Percentiles rank a stretch among this genome's conserved stretches.
phyloP scores from a whole-genome alignment of 345 rosid genomes.

The Laguncularia racemosa region DNA sequence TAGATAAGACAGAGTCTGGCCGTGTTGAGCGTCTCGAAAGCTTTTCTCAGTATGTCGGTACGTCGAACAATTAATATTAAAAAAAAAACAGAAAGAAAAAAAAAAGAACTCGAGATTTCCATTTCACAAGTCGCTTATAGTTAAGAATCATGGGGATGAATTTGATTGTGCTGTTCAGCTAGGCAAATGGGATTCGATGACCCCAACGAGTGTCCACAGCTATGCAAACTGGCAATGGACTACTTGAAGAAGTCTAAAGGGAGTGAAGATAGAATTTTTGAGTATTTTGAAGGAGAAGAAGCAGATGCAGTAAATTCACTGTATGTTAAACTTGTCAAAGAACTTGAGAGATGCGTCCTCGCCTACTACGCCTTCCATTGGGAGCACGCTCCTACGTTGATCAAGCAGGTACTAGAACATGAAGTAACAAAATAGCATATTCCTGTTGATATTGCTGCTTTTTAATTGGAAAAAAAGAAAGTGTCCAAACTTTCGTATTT shows the following conservation, averaged over 20 bases:
- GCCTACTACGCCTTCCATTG: constrained; percentile 84
- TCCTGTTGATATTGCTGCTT: too few species aligned
- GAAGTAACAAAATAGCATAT: neutral
- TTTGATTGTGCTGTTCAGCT: constrained; percentile 27
- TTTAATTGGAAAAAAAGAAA: too few species aligned
- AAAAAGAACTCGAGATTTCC: neutral
- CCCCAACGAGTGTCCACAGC: constrained; percentile 53
- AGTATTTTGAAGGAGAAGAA: constrained; percentile 43
- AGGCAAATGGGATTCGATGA: constrained; percentile 80
- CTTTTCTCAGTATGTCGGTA: constrained; percentile 79
- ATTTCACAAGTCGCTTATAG: neutral
- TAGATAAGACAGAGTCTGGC: constrained; percentile 44
- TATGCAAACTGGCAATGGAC: constrained; percentile 57
- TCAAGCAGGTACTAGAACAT: constrained; percentile 38
- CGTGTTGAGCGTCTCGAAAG: constrained; percentile 55
- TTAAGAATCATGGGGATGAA: too few species aligned
- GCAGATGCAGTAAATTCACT: constrained; percentile 50
- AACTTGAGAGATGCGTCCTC: constrained; percentile 77
- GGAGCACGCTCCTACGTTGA: constrained; percentile 55
- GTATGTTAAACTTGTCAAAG: constrained; percentile 54
- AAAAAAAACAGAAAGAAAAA: too few species aligned
- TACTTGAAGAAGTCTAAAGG: constrained; percentile 50
- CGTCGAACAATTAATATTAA: too few species aligned
- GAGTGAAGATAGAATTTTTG: constrained; percentile 45
- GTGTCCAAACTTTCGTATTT: too few species aligned